Conservation (phyloP, 305 asterid genomes). For the Stenogyne calaminthoides region DNA sequence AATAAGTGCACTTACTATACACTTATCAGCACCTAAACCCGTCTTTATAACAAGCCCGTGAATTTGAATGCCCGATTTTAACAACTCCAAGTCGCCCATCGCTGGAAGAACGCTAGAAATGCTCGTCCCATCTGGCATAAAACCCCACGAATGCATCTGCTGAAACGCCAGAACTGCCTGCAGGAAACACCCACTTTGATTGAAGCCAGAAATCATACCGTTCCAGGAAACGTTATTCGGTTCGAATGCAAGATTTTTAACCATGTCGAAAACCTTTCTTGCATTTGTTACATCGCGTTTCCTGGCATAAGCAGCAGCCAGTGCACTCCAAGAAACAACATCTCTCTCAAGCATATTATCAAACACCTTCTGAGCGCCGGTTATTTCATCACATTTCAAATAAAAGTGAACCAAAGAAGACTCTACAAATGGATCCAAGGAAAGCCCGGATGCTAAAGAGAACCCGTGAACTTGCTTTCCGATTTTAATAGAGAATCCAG, state of each 20-base stretch:
- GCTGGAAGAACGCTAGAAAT: constrained; percentile 91
- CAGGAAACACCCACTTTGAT: constrained; percentile 67
- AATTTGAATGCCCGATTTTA: constrained; percentile 59
- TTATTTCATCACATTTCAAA: constrained; percentile 54
- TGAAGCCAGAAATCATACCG: constrained; percentile 91
- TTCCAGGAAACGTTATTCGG: constrained; percentile 84
- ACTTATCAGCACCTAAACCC: constrained; percentile 64
- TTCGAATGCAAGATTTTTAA: constrained; percentile 46
- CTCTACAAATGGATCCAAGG: constrained; percentile 60
- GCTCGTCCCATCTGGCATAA: constrained; percentile 62
- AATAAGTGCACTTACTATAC: constrained; percentile 69
- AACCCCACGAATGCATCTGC: constrained; percentile 63
- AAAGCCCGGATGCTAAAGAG: constrained; percentile 56
- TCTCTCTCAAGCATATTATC: constrained; percentile 56
- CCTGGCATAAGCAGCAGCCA: constrained; percentile 78
- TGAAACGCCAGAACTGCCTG: constrained; percentile 67
- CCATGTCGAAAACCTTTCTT: constrained; percentile 46
- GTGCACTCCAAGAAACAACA: constrained; percentile 79
- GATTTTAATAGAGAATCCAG: constrained; percentile 40
- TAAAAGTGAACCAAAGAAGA: constrained; percentile 79
- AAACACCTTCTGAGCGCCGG: constrained; percentile 57
- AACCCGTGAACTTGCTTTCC: constrained; percentile 81
- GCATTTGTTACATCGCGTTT: constrained; percentile 62
- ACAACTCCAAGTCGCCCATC: constrained; percentile 59
- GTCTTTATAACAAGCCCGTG: constrained; percentile 65